Percentiles rank a stretch among this genome's conserved stretches.
Conservation (phyloP, 306 rosid species). For the Datisca glomerata region DNA sequence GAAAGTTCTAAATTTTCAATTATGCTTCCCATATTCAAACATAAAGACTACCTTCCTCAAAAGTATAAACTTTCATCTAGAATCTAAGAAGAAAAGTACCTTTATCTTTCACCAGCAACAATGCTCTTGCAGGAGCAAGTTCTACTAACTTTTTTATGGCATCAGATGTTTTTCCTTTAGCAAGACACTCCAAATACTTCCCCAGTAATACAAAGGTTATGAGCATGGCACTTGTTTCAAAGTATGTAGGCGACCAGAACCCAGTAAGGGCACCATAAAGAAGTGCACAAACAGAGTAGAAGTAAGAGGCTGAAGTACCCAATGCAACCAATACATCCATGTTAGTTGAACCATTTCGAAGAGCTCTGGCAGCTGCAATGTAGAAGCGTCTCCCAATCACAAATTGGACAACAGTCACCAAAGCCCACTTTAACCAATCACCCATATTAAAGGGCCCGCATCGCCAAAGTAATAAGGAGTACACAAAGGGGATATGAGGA, state of each 20-base stretch:
- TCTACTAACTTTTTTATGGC: conserved; percentile 96
- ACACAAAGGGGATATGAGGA: conserved; percentile 74
- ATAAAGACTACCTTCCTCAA: too few species aligned
- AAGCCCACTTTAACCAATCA: conserved; percentile 96
- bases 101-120: conserved; percentile 62
- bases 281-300: conserved; percentile 90
- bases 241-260: conserved; percentile 90
- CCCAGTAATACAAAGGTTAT: conserved; percentile 97
- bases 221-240: conserved; percentile 99
- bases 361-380: conserved; percentile 88
- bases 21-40: too few species aligned
- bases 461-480: conserved; percentile 63
- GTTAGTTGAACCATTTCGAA: conserved; percentile 91
- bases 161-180: conserved; percentile 98
- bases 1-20: too few species aligned
- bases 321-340: conserved; percentile 97
- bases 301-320: conserved; percentile 96
- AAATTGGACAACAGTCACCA: conserved; percentile 88
- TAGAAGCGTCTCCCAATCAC: conserved; percentile 89
- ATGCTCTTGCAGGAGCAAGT: conserved; percentile 83
- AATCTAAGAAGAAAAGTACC: conserved; percentile 31
- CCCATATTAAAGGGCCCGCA: conserved; percentile 88
- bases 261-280: conserved; percentile 91
- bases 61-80: too few species aligned
- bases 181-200: conserved; percentile 92